Conservation (phyloP, 179 eudicot genomes). For the Carnegiea gigantea region DNA sequence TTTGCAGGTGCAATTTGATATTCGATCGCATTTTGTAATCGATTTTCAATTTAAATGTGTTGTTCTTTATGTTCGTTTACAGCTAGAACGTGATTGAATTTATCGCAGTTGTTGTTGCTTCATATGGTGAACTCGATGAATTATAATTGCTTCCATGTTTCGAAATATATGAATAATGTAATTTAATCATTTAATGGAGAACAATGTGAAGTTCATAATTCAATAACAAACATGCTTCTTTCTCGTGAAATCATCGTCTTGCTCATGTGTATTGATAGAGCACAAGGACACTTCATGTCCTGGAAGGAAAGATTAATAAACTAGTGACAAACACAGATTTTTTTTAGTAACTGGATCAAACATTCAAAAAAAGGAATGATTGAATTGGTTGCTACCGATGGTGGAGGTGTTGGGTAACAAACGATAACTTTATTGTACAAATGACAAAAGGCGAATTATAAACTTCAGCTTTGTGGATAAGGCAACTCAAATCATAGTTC, state of each 20-base stretch:
- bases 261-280: constrained; percentile 11
- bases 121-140: background rate
- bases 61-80: no score
- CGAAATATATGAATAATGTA: background rate
- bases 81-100: no score
- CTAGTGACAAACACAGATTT: no score
- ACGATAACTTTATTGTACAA: no score
- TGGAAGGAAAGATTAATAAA: background rate
- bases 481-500: background rate
- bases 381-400: no score
- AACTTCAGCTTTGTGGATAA: no score
- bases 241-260: constrained; percentile 8
- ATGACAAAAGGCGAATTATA: no score
- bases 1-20: constrained; percentile 16
- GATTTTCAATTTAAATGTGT: background rate
- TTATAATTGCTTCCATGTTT: background rate
- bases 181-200: background rate
- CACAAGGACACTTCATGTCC: constrained; percentile 18
- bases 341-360: no score
- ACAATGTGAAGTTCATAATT: background rate
- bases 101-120: no score
- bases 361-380: no score
- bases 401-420: no score
- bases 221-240: constrained; percentile 5
- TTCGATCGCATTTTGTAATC: background rate